phyloP scores from a whole-genome alignment of 192 early-diverging fungal species.

The Gaertneriomyces sp. region DNA sequence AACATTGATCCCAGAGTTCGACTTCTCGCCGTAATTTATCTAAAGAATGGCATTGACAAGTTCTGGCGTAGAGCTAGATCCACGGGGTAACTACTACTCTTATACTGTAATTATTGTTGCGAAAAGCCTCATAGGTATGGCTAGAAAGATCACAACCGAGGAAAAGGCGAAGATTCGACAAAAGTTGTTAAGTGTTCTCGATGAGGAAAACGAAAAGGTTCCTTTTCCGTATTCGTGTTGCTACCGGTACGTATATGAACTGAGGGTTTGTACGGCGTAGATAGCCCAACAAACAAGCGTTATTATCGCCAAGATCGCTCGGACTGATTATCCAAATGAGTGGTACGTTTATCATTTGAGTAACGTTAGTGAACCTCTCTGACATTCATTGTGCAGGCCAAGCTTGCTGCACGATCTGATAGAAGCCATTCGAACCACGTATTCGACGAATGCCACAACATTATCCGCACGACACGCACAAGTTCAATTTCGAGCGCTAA shows the following conservation, averaged over 20 bases:
- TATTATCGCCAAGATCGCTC: constrained; percentile 74
- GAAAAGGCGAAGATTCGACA: constrained; percentile 73
- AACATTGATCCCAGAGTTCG: constrained; percentile 62
- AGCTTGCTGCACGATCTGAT: too few relatives aligned
- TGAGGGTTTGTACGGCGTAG: too few relatives aligned
- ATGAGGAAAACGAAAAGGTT: constrained; percentile 51
- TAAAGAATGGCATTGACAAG: constrained; percentile 90
- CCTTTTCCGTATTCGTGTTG: too few relatives aligned
- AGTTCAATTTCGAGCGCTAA: constrained; percentile 67
- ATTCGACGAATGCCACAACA: too few relatives aligned
- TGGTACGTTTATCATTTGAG: constrained; percentile 56
- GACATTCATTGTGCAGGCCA: too few relatives aligned
- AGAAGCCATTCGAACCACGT: too few relatives aligned
- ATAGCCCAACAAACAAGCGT: constrained; percentile 75
- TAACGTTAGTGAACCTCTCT: background rate
- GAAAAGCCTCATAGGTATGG: background rate
- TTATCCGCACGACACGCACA: background rate
- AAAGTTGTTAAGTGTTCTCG: constrained; percentile 61
- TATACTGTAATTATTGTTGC: too few relatives aligned
- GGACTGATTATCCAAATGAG: constrained; percentile 81
- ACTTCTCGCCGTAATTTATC: constrained; percentile 69
- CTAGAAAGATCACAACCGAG: constrained; percentile 56
- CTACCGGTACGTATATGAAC: too few relatives aligned
- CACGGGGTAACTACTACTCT: too few relatives aligned
- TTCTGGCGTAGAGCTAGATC: constrained; percentile 73